Percentiles rank a stretch among this genome's conserved stretches.
These are phyloP conservation scores for Annona cherimola DNA, from an alignment of 164 flowering plant species.

Conservation along the genomic window DNA sequence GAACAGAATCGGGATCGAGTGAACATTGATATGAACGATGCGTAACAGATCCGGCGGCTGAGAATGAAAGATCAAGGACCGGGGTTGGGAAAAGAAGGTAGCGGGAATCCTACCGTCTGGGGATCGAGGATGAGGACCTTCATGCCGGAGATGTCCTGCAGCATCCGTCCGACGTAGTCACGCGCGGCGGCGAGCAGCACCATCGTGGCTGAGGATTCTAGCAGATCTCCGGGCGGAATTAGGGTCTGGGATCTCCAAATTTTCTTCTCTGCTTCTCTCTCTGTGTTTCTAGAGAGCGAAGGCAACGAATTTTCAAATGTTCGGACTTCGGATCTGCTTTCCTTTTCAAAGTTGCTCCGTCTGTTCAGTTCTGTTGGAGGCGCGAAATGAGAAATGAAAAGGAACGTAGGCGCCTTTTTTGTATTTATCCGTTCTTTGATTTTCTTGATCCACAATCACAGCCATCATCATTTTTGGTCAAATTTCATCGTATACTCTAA, in stretches of 20 bases:
- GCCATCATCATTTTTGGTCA: no score
- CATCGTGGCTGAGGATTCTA: slow-evolving; percentile 33
- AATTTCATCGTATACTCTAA: no score
- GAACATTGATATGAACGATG: background rate
- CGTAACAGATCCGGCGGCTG: background rate
- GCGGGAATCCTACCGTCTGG: slow-evolving; percentile 47
- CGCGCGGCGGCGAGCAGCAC: slow-evolving; percentile 57
- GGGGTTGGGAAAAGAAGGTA: background rate
- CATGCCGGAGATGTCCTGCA: slow-evolving; percentile 97
- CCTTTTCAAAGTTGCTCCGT: background rate
- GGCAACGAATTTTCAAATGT: background rate
- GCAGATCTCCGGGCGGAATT: background rate
- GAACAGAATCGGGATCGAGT: background rate
- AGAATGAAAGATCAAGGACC: background rate
- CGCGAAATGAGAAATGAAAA: no score
- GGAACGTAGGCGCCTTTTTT: no score
- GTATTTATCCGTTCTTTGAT: no score
- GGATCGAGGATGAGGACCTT: slow-evolving; percentile 91
- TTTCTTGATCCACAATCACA: no score
- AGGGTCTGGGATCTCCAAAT: background rate
- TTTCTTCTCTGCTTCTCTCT: background rate
- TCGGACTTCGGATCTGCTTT: background rate
- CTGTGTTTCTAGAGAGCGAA: background rate
- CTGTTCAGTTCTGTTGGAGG: background rate
- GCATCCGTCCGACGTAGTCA: slow-evolving; percentile 74